Evolutionary conservation across 306 rosid species (phyloP).

Genomic region (Astragalus membranaceus): DNA sequence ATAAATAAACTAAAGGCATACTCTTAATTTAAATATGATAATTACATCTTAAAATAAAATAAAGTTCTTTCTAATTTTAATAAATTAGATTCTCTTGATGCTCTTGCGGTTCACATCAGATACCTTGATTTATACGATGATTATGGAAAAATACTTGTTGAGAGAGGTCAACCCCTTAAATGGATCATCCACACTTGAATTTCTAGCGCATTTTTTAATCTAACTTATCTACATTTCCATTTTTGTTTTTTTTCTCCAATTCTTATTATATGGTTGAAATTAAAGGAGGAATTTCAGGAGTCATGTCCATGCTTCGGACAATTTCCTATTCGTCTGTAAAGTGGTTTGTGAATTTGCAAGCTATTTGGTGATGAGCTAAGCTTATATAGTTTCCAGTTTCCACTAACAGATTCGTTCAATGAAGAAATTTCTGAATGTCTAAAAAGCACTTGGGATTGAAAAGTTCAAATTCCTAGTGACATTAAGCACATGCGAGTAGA

Average conservation of each 20-base stretch:
- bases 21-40: too few relatives aligned
- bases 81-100: too few relatives aligned
- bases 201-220: too few relatives aligned
- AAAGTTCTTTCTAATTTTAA: too few relatives aligned
- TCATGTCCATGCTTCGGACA: slow-evolving; percentile 3
- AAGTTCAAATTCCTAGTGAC: slow-evolving; percentile 6
- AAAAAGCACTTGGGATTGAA: slow-evolving; percentile 11
- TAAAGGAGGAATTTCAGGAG: background rate
- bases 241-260: background rate
- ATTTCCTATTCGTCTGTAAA: background rate
- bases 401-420: background rate
- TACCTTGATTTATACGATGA: too few relatives aligned
- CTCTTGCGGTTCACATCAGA: too few relatives aligned
- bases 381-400: background rate
- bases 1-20: too few relatives aligned
- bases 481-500: slow-evolving; percentile 19
- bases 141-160: too few relatives aligned
- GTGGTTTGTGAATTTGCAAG: slow-evolving; percentile 13
- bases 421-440: slow-evolving; percentile 18
- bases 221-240: too few relatives aligned
- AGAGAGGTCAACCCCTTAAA: too few relatives aligned
- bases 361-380: slow-evolving; percentile 2
- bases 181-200: too few relatives aligned
- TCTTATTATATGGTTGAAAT: background rate
- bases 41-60: too few relatives aligned